Percentiles rank a stretch among this genome's conserved stretches.
These are phyloP conservation scores for Tremella fuciformis DNA, from an alignment of 768 basidiomycete genomes.

Conservation along the genomic window DNA sequence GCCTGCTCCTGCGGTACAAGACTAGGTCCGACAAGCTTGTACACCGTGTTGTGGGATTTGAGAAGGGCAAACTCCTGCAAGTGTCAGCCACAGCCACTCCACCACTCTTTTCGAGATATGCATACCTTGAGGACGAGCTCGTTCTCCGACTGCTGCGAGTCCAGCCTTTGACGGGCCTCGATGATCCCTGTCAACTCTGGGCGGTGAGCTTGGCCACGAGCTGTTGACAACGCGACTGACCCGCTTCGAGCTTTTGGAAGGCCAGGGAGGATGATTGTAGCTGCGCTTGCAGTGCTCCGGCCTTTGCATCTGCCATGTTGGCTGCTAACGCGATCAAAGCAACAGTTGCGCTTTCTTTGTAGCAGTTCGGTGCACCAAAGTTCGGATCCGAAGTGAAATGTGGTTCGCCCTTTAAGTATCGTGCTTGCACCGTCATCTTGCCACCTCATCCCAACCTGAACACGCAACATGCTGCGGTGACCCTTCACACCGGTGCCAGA, in stretches of 20 bases:
- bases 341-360: no score
- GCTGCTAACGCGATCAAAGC: no score
- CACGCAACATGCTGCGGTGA: no score
- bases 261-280: conserved; percentile 69
- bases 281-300: conserved; percentile 35
- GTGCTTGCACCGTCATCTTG: no score
- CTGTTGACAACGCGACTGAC: conserved; percentile 31
- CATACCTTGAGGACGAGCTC: conserved; percentile 82
- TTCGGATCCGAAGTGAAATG: no score
- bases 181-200: conserved; percentile 68
- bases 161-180: conserved; percentile 79
- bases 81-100: neutral
- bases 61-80: conserved; percentile 77
- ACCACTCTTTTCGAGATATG: neutral
- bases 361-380: no score
- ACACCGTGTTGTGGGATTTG: conserved; percentile 73
- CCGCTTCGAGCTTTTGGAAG: conserved; percentile 73
- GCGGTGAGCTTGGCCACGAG: neutral
- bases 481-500: no score
- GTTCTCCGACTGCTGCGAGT: conserved; percentile 85
- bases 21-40: conserved; percentile 87
- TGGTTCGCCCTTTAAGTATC: no score
- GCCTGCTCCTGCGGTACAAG: conserved; percentile 81
- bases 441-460: no score
- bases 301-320: conserved; percentile 29